Conservation (phyloP, 768 basidiomycete genomes). For the Inosperma sp. region DNA sequence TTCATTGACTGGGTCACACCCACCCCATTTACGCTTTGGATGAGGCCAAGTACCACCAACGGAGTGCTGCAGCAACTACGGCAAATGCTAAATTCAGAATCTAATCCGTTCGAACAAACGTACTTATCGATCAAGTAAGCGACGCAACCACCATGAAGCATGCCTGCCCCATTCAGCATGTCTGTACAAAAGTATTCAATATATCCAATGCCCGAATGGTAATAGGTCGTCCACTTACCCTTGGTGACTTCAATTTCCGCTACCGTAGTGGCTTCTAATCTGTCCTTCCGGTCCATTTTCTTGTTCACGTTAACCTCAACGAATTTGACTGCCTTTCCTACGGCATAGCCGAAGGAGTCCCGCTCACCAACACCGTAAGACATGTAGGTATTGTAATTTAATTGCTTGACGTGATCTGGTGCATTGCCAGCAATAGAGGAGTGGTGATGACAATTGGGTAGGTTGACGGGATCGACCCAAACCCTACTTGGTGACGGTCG, state of each 20-base stretch:
- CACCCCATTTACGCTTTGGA: slow-evolving; percentile 60
- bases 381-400: slow-evolving; percentile 62
- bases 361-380: slow-evolving; percentile 66
- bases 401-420: slow-evolving; percentile 57
- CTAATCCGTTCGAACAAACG: slow-evolving; percentile 15
- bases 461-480: slow-evolving; percentile 63
- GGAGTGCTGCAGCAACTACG: slow-evolving; percentile 62
- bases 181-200: slow-evolving; percentile 31
- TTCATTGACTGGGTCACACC: slow-evolving; percentile 73
- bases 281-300: slow-evolving; percentile 43
- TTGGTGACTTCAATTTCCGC: slow-evolving; percentile 62
- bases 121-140: slow-evolving; percentile 74
- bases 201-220: not conserved
- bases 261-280: slow-evolving; percentile 56
- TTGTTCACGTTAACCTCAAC: slow-evolving; percentile 52
- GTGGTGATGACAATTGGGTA: slow-evolving; percentile 56
- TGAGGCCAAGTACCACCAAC: slow-evolving; percentile 59
- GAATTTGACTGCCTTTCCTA: slow-evolving; percentile 57
- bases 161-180: slow-evolving; percentile 73
- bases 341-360: slow-evolving; percentile 56
- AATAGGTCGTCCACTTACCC: slow-evolving; percentile 38
- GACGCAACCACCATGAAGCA: slow-evolving; percentile 72
- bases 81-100: not conserved
- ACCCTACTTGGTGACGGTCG: slow-evolving; percentile 27
- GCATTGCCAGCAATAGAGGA: slow-evolving; percentile 60